Conservation (phyloP, 2,329 filamentous ascomycete genomes). For the Aureobasidium melanogenum region DNA sequence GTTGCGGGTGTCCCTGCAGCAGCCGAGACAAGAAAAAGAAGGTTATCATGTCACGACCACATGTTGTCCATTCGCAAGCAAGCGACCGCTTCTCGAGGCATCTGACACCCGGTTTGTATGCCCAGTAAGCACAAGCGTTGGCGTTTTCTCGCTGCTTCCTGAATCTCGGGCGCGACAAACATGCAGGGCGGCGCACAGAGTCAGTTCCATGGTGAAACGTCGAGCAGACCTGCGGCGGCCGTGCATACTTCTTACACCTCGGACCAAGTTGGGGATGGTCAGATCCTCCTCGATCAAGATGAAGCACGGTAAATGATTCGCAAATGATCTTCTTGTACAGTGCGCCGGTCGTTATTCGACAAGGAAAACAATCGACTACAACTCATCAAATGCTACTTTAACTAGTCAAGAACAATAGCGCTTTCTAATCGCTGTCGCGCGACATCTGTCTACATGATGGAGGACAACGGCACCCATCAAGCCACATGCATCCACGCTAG, state of each 20-base stretch:
- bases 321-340: neutral
- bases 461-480: constrained; percentile 9
- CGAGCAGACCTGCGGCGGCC: constrained; percentile 1
- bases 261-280: neutral
- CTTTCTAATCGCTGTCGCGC: neutral
- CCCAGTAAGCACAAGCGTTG: constrained; percentile 4
- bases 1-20: constrained; percentile 2
- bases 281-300: neutral
- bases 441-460: neutral
- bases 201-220: constrained; percentile 10
- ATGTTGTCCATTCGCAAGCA: neutral
- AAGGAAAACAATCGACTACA: neutral
- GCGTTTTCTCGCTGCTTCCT: neutral
- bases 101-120: neutral
- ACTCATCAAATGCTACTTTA: neutral
- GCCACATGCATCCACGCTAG: constrained; percentile 9
- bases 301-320: neutral
- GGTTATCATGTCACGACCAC: neutral
- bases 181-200: constrained; percentile 6
- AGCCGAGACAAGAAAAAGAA: constrained; percentile 3
- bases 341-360: neutral
- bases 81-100: neutral
- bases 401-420: neutral
- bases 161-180: neutral
- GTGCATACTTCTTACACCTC: constrained; percentile 5